These are phyloP conservation scores for Aspergillus sp. DNA, from an alignment of 2,329 filamentous ascomycete genomes.

Conservation along the genomic window DNA sequence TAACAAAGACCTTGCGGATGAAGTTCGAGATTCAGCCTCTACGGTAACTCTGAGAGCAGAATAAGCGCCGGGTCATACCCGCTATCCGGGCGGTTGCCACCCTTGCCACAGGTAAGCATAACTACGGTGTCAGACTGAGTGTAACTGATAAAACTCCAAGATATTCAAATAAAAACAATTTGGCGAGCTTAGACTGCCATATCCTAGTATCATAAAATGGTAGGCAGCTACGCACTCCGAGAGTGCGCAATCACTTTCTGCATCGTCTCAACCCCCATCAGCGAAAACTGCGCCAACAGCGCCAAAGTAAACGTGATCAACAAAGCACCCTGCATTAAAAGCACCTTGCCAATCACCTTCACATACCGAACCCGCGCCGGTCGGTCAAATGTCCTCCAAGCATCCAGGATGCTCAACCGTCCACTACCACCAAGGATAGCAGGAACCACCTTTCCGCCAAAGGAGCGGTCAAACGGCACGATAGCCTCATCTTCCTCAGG, in stretches of 20 bases:
- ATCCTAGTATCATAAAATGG: background rate
- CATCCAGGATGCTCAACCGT: slow-evolving; percentile 64
- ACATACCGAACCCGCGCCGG: slow-evolving; percentile 66
- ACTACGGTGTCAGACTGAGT: too few relatives aligned
- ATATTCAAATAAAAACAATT: background rate
- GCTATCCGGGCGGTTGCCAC: too few relatives aligned
- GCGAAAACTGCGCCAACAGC: slow-evolving; percentile 47
- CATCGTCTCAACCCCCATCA: slow-evolving; percentile 37
- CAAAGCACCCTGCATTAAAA: slow-evolving; percentile 48
- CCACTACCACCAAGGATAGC: slow-evolving; percentile 66
- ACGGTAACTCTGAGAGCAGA: too few relatives aligned
- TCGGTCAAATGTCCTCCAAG: slow-evolving; percentile 71
- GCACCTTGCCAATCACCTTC: slow-evolving; percentile 68
- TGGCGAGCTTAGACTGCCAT: background rate
- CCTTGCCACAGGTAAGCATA: too few relatives aligned
- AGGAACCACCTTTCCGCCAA: slow-evolving; percentile 69
- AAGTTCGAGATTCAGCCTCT: too few relatives aligned
- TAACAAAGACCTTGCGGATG: too few relatives aligned
- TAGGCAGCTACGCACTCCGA: background rate
- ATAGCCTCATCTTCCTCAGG: slow-evolving; percentile 75
- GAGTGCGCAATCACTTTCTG: slow-evolving; percentile 9
- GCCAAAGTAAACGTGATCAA: slow-evolving; percentile 44
- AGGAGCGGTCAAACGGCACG: slow-evolving; percentile 83
- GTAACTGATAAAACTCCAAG: too few relatives aligned
- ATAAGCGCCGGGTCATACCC: too few relatives aligned